These are phyloP conservation scores for Globisporangium nodosum DNA, from an alignment of 352 stramenopile genomes.

Conservation along the genomic window DNA sequence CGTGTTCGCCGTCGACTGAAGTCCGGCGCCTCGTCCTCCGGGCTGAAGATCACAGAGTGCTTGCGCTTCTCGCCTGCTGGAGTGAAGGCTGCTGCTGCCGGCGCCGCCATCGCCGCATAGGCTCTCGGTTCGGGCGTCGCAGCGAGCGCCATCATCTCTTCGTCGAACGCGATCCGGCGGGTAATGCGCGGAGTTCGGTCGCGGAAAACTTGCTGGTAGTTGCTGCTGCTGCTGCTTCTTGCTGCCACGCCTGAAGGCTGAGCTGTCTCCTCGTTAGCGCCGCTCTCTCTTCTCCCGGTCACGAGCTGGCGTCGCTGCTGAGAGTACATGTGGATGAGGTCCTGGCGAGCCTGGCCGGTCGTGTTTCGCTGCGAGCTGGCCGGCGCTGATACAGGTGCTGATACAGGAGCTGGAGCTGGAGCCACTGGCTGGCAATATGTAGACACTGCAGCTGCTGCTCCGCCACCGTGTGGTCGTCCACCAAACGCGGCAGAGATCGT, in stretches of 20 bases:
- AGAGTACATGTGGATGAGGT: slow-evolving; percentile 3
- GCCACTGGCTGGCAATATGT: slow-evolving; percentile 4
- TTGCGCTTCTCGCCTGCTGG: slow-evolving; percentile 9
- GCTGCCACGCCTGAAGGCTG: background rate
- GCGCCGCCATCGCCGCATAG: background rate
- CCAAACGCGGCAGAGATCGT: slow-evolving; percentile 16
- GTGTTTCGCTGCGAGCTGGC: slow-evolving; percentile 1
- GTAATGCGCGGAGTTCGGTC: slow-evolving; percentile 29
- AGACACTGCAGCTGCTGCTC: background rate
- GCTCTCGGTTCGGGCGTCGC: slow-evolving; percentile 12
- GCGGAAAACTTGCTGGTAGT: slow-evolving; percentile 11
- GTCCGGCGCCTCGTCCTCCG: slow-evolving; percentile 22
- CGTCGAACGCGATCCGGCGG: slow-evolving; percentile 35
- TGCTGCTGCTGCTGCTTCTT: background rate
- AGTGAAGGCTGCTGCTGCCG: background rate
- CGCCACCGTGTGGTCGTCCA: slow-evolving; percentile 4
- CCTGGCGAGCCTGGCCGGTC: background rate
- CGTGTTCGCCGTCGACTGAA: slow-evolving; percentile 16
- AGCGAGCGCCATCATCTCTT: slow-evolving; percentile 35
- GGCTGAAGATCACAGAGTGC: slow-evolving; percentile 24
- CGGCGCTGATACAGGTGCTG: background rate
- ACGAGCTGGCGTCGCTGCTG: slow-evolving; percentile 7
- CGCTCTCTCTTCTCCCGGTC: slow-evolving; percentile 1
- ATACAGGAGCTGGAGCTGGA: background rate
- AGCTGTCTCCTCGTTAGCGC: background rate